These are phyloP conservation scores for Melampsora americana DNA, from an alignment of 1,284 basidiomycete genomes.

Conservation along the genomic window DNA sequence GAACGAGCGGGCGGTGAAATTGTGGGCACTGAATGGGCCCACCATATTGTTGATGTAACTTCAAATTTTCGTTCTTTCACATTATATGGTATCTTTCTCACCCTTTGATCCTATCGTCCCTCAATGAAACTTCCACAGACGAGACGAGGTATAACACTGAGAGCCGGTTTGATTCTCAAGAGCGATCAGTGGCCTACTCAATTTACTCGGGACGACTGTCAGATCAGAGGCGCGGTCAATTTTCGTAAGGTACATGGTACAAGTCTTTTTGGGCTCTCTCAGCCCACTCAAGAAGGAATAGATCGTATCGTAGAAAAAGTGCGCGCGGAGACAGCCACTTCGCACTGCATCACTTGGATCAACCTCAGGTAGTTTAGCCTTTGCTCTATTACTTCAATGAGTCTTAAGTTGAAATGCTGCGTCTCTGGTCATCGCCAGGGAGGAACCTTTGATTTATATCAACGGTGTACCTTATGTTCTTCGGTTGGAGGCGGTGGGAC, in stretches of 20 bases:
- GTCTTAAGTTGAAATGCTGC: not conserved
- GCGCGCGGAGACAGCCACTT: slow-evolving; percentile 11
- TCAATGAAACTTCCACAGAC: slow-evolving; percentile 59
- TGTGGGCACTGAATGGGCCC: slow-evolving; percentile 87
- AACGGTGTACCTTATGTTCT: slow-evolving; percentile 67
- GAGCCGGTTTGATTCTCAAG: slow-evolving; percentile 74
- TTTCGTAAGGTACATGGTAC: slow-evolving; percentile 80
- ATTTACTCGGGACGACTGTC: slow-evolving; percentile 55
- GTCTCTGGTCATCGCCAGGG: slow-evolving; percentile 44
- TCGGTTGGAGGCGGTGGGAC: slow-evolving; percentile 53
- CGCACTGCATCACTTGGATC: slow-evolving; percentile 40
- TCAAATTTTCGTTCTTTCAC: not conserved
- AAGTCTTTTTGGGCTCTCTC: slow-evolving; percentile 81
- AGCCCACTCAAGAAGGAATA: slow-evolving; percentile 87
- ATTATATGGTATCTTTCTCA: not conserved
- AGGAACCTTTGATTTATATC: slow-evolving; percentile 88
- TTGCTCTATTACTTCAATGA: not conserved
- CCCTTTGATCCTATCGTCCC: not conserved
- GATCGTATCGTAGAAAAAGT: slow-evolving; percentile 67
- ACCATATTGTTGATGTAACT: slow-evolving; percentile 78
- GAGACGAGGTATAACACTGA: slow-evolving; percentile 85
- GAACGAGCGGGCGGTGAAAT: slow-evolving; percentile 78
- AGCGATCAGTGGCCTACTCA: slow-evolving; percentile 84
- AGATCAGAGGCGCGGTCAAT: slow-evolving; percentile 83
- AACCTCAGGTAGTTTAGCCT: slow-evolving; percentile 28